phyloP scores from a whole-genome alignment of 768 basidiomycete species.

The Suillus paluster region DNA sequence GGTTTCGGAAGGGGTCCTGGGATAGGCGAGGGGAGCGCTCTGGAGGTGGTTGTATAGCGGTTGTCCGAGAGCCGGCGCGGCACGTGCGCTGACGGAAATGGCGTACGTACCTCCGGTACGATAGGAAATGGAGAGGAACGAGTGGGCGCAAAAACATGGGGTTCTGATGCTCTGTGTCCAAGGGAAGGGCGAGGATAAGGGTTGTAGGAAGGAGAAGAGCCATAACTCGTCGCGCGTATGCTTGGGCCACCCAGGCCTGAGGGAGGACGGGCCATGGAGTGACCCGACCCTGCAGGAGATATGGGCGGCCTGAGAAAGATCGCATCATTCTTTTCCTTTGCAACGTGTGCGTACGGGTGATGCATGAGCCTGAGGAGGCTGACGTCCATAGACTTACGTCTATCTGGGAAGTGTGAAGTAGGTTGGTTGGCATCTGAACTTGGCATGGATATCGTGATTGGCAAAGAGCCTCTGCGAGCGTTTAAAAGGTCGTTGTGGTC shows the following conservation, averaged over 20 bases:
- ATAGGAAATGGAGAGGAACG: constrained; percentile 40
- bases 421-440: constrained; percentile 39
- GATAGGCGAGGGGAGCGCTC: constrained; percentile 50
- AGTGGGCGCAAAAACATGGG: constrained; percentile 40
- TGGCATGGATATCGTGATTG: constrained; percentile 36
- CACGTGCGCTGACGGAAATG: constrained; percentile 15
- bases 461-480: constrained; percentile 60
- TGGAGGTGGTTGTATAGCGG: constrained; percentile 51
- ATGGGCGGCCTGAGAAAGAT: constrained; percentile 38
- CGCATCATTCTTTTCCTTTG: constrained; percentile 40
- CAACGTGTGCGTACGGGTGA: constrained; percentile 37
- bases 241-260: constrained; percentile 29
- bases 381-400: constrained; percentile 44
- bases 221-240: constrained; percentile 50
- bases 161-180: constrained; percentile 37
- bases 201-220: constrained; percentile 32
- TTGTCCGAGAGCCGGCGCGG: constrained; percentile 47
- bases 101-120: constrained; percentile 27
- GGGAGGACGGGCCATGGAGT: constrained; percentile 44
- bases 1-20: constrained; percentile 63
- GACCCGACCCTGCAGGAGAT: constrained; percentile 33
- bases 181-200: constrained; percentile 42
- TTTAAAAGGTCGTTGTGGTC: constrained; percentile 37
- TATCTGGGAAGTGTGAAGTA: constrained; percentile 39
- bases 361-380: constrained; percentile 59